Conservation (phyloP, 2,329 filamentous ascomycete species). For the Xylaria sp. region DNA sequence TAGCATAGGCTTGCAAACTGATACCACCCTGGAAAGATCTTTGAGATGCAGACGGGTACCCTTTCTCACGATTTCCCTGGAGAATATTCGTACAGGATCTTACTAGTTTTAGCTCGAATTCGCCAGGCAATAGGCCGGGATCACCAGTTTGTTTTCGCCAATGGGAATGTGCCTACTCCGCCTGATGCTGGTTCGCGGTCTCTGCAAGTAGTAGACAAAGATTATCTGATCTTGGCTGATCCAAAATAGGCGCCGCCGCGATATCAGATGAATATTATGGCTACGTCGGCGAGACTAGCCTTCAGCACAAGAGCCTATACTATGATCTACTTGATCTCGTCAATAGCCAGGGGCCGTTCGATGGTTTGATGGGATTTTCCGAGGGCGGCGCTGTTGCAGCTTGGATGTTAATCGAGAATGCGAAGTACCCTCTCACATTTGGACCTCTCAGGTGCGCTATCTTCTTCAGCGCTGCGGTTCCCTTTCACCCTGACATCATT, state of each 20-base stretch:
- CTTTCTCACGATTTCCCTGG: constrained; percentile 13
- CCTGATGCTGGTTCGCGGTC: constrained; percentile 41
- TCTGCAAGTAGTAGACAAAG: constrained; percentile 5
- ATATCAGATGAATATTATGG: constrained; percentile 44
- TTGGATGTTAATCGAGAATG: constrained; percentile 49
- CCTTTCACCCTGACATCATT: constrained; percentile 46
- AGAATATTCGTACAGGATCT: constrained; percentile 22
- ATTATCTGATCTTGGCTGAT: constrained; percentile 24
- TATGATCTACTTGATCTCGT: constrained; percentile 44
- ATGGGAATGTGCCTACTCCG: constrained; percentile 43
- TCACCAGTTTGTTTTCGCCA: constrained; percentile 45
- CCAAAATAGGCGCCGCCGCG: constrained; percentile 39
- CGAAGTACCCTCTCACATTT: constrained; percentile 42
- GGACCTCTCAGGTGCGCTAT: constrained; percentile 48
- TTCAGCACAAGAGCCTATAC: constrained; percentile 42
- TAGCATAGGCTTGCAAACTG: constrained; percentile 23
- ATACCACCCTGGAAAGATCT: constrained; percentile 39
- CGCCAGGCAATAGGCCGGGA: constrained; percentile 44
- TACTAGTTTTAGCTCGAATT: constrained; percentile 42
- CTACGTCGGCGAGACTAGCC: constrained; percentile 41
- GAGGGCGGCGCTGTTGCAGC: constrained; percentile 49
- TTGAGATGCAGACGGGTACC: constrained; percentile 47
- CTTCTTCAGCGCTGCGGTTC: constrained; percentile 48
- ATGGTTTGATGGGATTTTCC: constrained; percentile 50
- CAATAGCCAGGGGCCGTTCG: constrained; percentile 45